Conservation (phyloP, 1,284 basidiomycete genomes). For the Ganoderma meredithae region DNA sequence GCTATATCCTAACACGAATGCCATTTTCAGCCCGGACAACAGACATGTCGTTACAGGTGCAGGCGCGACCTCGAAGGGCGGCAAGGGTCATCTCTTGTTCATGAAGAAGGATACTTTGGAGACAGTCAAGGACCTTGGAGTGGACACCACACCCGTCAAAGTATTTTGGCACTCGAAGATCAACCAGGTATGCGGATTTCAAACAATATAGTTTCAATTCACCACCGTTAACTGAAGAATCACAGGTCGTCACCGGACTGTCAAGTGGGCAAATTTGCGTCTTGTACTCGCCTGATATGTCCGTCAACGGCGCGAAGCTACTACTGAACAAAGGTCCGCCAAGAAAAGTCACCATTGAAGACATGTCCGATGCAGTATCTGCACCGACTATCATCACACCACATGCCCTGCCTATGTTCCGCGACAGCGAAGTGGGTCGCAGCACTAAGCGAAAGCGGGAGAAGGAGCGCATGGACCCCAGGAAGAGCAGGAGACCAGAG, state of each 20-base stretch:
- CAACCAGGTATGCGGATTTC: conserved; percentile 77
- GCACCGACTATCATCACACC: conserved; percentile 89
- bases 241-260: conserved; percentile 83
- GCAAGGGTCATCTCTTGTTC: conserved; percentile 78
- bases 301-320: conserved; percentile 91
- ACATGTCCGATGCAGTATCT: conserved; percentile 85
- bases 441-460: conserved; percentile 88
- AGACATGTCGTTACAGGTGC: conserved; percentile 87
- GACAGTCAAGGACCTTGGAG: conserved; percentile 68
- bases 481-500: conserved; percentile 91
- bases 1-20: conserved; percentile 90
- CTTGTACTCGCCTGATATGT: conserved; percentile 88
- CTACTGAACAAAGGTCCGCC: conserved; percentile 80
- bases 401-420: conserved; percentile 89
- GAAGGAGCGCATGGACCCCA: conserved; percentile 86
- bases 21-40: conserved; percentile 93
- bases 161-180: conserved; percentile 97
- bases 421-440: conserved; percentile 77
- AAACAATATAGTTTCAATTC: conserved; percentile 4
- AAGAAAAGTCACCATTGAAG: conserved; percentile 78
- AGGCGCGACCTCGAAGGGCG: conserved; percentile 68
- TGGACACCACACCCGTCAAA: conserved; percentile 83
- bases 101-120: conserved; percentile 74
- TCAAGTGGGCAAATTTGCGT: conserved; percentile 91
- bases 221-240: conserved; percentile 15